Evolutionary conservation across 768 basidiomycete genomes (phyloP).

Genomic region (Kwoniella mangroviensis): DNA sequence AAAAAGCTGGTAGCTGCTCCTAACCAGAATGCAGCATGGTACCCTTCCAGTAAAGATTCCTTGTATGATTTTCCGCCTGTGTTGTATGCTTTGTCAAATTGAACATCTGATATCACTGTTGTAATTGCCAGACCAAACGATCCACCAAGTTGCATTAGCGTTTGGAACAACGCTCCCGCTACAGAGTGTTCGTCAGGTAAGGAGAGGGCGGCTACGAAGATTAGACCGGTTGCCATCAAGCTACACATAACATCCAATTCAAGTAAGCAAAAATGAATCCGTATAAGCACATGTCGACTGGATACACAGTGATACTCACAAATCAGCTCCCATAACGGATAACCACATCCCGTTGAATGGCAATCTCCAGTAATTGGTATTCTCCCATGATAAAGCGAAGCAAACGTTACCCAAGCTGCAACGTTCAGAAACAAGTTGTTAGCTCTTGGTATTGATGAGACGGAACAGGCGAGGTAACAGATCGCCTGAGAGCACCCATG

Average conservation of each 20-base stretch:
- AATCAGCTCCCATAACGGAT: conserved; percentile 50
- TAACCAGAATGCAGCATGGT: conserved; percentile 51
- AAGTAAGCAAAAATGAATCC: background rate
- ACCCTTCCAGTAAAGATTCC: conserved; percentile 33
- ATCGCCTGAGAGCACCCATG: background rate
- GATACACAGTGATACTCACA: conserved; percentile 17
- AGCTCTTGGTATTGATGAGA: background rate
- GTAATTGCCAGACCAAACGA: conserved; percentile 50
- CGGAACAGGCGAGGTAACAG: no score
- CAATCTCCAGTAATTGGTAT: conserved; percentile 45
- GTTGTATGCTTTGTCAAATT: conserved; percentile 23
- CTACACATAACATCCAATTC: conserved; percentile 13
- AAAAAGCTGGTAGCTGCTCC: conserved; percentile 44
- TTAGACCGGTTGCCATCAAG: conserved; percentile 50
- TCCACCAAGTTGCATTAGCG: conserved; percentile 48
- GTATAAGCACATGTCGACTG: background rate
- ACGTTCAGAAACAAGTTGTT: background rate
- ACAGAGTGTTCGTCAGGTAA: conserved; percentile 48
- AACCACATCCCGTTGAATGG: conserved; percentile 35
- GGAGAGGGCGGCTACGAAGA: conserved; percentile 46
- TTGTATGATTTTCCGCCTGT: conserved; percentile 13
- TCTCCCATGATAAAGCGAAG: conserved; percentile 35
- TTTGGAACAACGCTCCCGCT: conserved; percentile 51
- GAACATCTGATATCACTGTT: conserved; percentile 38
- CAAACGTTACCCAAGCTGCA: conserved; percentile 40